Conservation (phyloP, 805 yeast genomes). For the Wickerhamomyces pijperi region DNA sequence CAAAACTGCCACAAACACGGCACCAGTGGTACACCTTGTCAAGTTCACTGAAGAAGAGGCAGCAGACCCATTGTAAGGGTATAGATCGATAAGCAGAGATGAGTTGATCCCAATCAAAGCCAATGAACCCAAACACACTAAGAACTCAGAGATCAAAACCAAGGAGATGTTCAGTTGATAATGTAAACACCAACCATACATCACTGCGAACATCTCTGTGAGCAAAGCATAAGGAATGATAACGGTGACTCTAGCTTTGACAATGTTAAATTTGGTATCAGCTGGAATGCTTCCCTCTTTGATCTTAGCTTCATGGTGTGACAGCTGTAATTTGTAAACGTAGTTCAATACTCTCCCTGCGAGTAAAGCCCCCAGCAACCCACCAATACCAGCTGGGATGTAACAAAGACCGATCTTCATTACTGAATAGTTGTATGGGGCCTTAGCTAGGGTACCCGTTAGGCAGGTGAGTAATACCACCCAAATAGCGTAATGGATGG, state of each 20-base stretch:
- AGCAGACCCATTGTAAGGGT: slow-evolving; percentile 59
- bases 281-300: slow-evolving; percentile 12
- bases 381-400: slow-evolving; percentile 60
- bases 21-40: slow-evolving; percentile 62
- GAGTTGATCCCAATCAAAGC: slow-evolving; percentile 45
- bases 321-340: slow-evolving; percentile 25
- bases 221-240: slow-evolving; percentile 29
- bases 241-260: slow-evolving; percentile 40
- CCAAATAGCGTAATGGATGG: slow-evolving; percentile 61
- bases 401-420: slow-evolving; percentile 57
- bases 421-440: slow-evolving; percentile 39
- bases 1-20: slow-evolving; percentile 58
- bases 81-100: slow-evolving; percentile 61
- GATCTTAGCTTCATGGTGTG: slow-evolving; percentile 12
- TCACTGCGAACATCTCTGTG: slow-evolving; percentile 26
- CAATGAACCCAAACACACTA: slow-evolving; percentile 46
- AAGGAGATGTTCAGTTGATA: slow-evolving; percentile 35
- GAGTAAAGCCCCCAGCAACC: slow-evolving; percentile 43
- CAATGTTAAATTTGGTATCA: slow-evolving; percentile 33
- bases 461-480: slow-evolving; percentile 57
- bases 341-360: slow-evolving; percentile 47
- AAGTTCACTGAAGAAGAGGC: slow-evolving; percentile 67
- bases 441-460: slow-evolving; percentile 35
- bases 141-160: slow-evolving; percentile 43
- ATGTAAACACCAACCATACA: slow-evolving; percentile 66